Base-by-base conservation (phyloP, 106 monocot species). In the Allium sativum region DNA sequence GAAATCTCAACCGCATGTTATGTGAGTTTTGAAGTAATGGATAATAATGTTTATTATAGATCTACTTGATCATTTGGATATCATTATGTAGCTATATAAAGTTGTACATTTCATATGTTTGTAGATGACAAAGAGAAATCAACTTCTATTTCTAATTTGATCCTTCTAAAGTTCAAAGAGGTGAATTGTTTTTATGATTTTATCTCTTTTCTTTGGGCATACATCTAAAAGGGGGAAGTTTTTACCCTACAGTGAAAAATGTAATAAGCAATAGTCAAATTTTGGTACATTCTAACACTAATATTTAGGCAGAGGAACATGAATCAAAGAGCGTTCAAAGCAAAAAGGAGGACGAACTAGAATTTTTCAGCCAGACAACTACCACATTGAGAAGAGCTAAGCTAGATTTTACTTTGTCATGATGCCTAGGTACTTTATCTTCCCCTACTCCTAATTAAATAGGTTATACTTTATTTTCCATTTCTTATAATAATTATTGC, bases 131-230 rank as follows among this genome's bases (percentile, higher is more conserved):
- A 74, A 69, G 71, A 75, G 61, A 84, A 82, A 64, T 78, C 90
- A 50, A 90, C 96, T 45, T 61, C 74, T 16, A 74, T 91, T 21
- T 76, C 87, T 50, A 96, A 96, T 73, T 77, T 96, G 73, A 80
- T 96, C 70, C 96, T 91, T 66, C 53, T 96, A 48, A 96, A 85
- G 72, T 91, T 96, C 67, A 78, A 63, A 50, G 91, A 96, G 96
- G 96, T 96, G 82, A 65, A 15, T 31, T 31, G 31, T 31, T 31
- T n/a, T n/a, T n/a, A n/a, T n/a, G n/a, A n/a, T n/a, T n/a, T 31
- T 2, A 31, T 31, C 5, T 31, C 31, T 31, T 31, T 31, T 31
- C 31, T 31, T 5, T 31, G 31, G 31, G 31, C 31, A 31, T 5
- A 5, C 31, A 31, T 31, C 5, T 31, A 5, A 31, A 31, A 31